Base-by-base conservation (phyloP, 106 monocot species). In the Dendrobium officinale region DNA sequence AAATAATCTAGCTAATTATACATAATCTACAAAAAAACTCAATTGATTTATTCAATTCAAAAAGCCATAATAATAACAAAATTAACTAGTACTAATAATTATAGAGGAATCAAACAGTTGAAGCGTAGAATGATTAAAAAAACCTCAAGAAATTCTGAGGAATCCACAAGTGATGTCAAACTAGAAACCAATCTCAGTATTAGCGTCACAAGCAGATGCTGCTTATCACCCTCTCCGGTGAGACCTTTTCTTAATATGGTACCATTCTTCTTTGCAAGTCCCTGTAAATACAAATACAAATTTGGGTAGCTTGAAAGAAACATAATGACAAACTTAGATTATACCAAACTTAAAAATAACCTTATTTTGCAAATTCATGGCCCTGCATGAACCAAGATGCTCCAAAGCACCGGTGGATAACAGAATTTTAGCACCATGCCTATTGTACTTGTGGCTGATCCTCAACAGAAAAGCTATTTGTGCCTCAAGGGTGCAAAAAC, bases 91-190 rank as follows among this genome's bases (percentile, higher is more conserved):
- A 44, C 9, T 51, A 77, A 76, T 47, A 56, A 55, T 54, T 26
- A 9, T 44, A 74, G 7, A 44, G 74, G 44, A 74, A 29, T 37
- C 16, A 80, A 56, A 17, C 10, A 76, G 37, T 2, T n/a, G 75
- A 42, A 41, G 64, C 20, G 68, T 22, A 56, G 5, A 75, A 33
- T 8, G 41, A 33, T 73, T 55, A 78, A 43, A 8, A 82, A 76
- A 45, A 96, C 96, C 92, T 96, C 96, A 64, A 93, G 75, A 54
- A 88, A 90, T 78, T 93, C 92, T 49, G 94, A 92, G 33, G 90
- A 85, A 45, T 86, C 93, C 19, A 92, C 85, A 79, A 96, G 80
- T 77, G 92, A 92, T 45, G 93, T 87, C 77, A 96, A 68, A 83
- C 92, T 86, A 64, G 83, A 88, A 81, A 96, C 96, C 81, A 96